Percentiles rank a stretch among this genome's conserved stretches.
These are phyloP conservation scores for Soucietia sequanensis DNA, from an alignment of 805 yeast genomes.

Conservation along the genomic window DNA sequence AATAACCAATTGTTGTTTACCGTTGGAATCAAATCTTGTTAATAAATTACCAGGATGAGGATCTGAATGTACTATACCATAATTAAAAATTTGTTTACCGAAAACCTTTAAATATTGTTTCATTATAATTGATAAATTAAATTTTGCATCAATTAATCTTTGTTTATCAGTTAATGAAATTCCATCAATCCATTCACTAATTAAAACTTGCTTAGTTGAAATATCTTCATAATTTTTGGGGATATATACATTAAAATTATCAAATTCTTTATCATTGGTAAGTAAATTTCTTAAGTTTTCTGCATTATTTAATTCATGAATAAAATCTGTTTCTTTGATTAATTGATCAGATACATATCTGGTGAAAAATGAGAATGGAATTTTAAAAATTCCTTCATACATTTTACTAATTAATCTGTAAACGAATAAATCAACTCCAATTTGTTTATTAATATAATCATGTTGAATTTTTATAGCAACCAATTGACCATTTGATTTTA, in stretches of 20 bases:
- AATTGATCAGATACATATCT: constrained; percentile 57
- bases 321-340: constrained; percentile 61
- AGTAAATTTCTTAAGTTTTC: constrained; percentile 36
- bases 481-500: constrained; percentile 41
- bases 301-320: constrained; percentile 55
- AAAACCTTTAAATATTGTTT: constrained; percentile 49
- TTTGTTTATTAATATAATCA: constrained; percentile 57
- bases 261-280: constrained; percentile 40
- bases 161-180: constrained; percentile 50
- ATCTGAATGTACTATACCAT: constrained; percentile 72
- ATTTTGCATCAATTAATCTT: constrained; percentile 38
- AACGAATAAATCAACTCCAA: constrained; percentile 58
- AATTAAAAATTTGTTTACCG: constrained; percentile 59
- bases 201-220: constrained; percentile 51
- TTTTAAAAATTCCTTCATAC: constrained; percentile 58
- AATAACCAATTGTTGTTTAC: constrained; percentile 58
- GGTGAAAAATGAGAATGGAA: constrained; percentile 60
- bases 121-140: constrained; percentile 44
- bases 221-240: constrained; percentile 51
- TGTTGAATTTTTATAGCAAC: constrained; percentile 73
- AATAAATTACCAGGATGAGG: constrained; percentile 82
- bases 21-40: constrained; percentile 38
- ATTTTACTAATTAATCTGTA: constrained; percentile 51
- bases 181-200: constrained; percentile 79
- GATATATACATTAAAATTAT: constrained; percentile 44